Base-by-base conservation (phyloP, 805 yeast species). In the Yarrowia keelungensis region DNA sequence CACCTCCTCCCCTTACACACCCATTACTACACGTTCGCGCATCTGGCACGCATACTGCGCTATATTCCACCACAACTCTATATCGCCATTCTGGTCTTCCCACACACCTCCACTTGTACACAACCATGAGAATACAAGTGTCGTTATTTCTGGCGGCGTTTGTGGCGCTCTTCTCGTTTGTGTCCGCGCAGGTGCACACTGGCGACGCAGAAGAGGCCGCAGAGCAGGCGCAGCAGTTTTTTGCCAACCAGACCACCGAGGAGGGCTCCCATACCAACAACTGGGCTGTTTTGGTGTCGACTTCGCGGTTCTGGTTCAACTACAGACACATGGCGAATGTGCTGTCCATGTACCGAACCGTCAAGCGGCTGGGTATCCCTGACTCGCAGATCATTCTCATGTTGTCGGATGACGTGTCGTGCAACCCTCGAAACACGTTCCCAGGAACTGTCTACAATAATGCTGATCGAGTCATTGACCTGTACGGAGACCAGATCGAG, bases 301-400 rank as follows among this genome's bases (percentile, higher is more conserved):
- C 99, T 0, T 92, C 98, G 12, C 82, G 98, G 70, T 95, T 95
- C 80, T 95, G 99, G 99, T 95, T 95, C 83, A 95, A 95, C 78
- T 95, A 95, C 76, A 84, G 99, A 76, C 99, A 95, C 78, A 91
- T 94, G 92, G 98, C 99, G 46, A 95, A 95, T 78, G 97, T 90
- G 39, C 81, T 95, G 72, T 89, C 97, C 76, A 88, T 95, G 86
- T 95, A 95, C 81, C 84, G 99, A 73, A 95, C 98, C 0, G 98
- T 95, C 46, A 95, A 94, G 79, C 83, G 99, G 73, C 80, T 95
- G 66, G 99, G 99, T 1, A 95, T 95, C 35, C 99, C 99, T 0
- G 99, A 95, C 79, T 92, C 97, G 2, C 98, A 95, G 76, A 95
- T 95, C 76, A 93, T 95, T 54, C 81, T 95, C 73, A 95, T 95